phyloP scores from a whole-genome alignment of 2,329 filamentous ascomycete genomes.

The Trichoderma harzianum region DNA sequence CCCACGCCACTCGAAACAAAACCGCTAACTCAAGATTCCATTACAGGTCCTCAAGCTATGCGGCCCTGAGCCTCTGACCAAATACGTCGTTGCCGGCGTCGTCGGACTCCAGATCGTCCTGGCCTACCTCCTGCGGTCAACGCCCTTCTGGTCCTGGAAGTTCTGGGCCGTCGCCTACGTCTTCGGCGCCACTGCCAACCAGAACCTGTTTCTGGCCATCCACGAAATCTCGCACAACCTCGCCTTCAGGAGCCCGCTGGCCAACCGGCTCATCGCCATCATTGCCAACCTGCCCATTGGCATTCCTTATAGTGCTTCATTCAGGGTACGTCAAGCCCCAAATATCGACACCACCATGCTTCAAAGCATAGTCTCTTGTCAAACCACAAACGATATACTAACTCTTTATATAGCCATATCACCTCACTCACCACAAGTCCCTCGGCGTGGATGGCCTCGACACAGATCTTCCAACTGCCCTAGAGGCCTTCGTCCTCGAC shows the following conservation, averaged over 20 bases:
- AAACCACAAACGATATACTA: neutral
- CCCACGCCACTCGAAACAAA: neutral
- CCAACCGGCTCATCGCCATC: slow-evolving; percentile 84
- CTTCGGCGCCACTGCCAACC: slow-evolving; percentile 91
- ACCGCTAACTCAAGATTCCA: neutral
- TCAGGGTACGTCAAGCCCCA: slow-evolving; percentile 60
- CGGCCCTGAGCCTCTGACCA: slow-evolving; percentile 91
- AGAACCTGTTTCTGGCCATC: slow-evolving; percentile 97
- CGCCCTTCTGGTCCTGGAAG: slow-evolving; percentile 74
- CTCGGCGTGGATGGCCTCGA: slow-evolving; percentile 94
- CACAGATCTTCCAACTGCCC: slow-evolving; percentile 86
- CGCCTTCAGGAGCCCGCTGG: slow-evolving; percentile 75
- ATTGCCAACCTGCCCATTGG: slow-evolving; percentile 95
- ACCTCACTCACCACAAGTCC: slow-evolving; percentile 98
- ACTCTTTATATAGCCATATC: slow-evolving; percentile 66
- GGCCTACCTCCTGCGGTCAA: slow-evolving; percentile 73
- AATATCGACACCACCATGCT: neutral
- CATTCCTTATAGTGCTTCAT: slow-evolving; percentile 92
- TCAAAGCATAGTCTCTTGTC: neutral
- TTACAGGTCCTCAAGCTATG: slow-evolving; percentile 94
- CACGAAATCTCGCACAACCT: slow-evolving; percentile 99
- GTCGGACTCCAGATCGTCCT: slow-evolving; percentile 76
- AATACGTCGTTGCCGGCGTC: slow-evolving; percentile 83
- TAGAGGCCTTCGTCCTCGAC: slow-evolving; percentile 91
- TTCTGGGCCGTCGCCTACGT: slow-evolving; percentile 89